Percentiles rank a stretch among this genome's conserved stretches.
These are phyloP conservation scores for Coelastrella sp. DNA, from an alignment of 139 green algal species.

Conservation along the genomic window DNA sequence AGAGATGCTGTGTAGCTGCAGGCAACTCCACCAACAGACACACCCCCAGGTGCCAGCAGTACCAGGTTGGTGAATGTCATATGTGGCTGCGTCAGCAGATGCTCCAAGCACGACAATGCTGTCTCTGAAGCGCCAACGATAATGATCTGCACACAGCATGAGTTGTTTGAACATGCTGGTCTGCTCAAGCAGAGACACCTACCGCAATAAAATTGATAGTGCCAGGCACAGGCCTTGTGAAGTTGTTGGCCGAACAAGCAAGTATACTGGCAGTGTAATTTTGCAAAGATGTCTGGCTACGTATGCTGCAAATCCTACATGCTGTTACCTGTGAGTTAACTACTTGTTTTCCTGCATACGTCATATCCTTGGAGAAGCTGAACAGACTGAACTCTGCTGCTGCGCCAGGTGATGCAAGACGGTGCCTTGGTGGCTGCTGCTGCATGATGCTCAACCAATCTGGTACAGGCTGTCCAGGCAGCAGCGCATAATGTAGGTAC, in stretches of 20 bases:
- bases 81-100: conserved; percentile 64
- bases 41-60: conserved; percentile 66
- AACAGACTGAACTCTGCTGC: conserved; percentile 65
- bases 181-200: not conserved
- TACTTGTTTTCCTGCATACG: conserved; percentile 45
- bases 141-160: conserved; percentile 56
- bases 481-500: conserved; percentile 68
- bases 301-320: not conserved
- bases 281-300: no score
- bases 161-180: not conserved
- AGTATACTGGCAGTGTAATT: no score
- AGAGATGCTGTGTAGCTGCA: conserved; percentile 58
- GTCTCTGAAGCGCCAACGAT: conserved; percentile 74
- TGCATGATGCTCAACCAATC: conserved; percentile 66
- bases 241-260: no score
- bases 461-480: conserved; percentile 57
- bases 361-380: conserved; percentile 57
- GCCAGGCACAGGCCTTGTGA: no score
- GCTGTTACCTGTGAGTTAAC: conserved; percentile 68
- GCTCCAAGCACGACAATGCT: conserved; percentile 71
- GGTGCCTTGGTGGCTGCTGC: conserved; percentile 54
- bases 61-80: conserved; percentile 73
- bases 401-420: conserved; percentile 7
- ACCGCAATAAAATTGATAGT: no score
- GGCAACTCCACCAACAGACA: conserved; percentile 52